A percentile compares a stretch with the other conserved stretches of the same genome.
These are phyloP conservation scores for Boletus sensibilis DNA, from an alignment of 768 basidiomycete genomes.

Conservation along the genomic window DNA sequence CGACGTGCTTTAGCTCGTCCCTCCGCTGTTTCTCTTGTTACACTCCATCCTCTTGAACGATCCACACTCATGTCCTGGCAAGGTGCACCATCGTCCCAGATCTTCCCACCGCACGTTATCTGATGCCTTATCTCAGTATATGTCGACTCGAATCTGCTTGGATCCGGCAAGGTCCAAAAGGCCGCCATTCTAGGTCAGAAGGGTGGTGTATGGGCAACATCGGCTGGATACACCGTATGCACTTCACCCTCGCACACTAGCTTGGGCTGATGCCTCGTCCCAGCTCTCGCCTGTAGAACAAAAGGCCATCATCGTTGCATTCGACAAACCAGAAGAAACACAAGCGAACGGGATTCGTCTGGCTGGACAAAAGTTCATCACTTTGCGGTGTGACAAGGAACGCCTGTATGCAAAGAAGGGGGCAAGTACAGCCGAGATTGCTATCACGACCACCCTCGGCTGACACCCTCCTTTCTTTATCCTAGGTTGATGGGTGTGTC, in stretches of 20 bases:
- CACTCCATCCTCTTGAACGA: conserved; percentile 8
- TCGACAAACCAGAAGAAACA: conserved; percentile 38
- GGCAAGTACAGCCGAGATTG: conserved; percentile 43
- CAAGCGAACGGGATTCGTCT: conserved; percentile 64
- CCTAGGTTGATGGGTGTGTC: conserved; percentile 67
- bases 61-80: conserved; percentile 64
- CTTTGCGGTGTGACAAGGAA: conserved; percentile 45
- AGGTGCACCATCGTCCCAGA: conserved; percentile 45
- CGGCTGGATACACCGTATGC: conserved; percentile 20
- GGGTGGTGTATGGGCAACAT: conserved; percentile 33
- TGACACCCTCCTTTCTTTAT: background rate
- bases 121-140: conserved; percentile 60
- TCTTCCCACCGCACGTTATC: background rate
- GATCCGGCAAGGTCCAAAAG: conserved; percentile 61
- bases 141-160: conserved; percentile 79
- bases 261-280: background rate
- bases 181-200: conserved; percentile 53
- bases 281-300: conserved; percentile 26
- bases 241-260: background rate
- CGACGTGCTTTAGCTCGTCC: background rate
- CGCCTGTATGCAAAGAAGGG: conserved; percentile 75
- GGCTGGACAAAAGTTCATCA: conserved; percentile 74
- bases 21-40: background rate
- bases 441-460: background rate
- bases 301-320: conserved; percentile 37